Percentiles rank a stretch among this genome's conserved stretches.
Evolutionary conservation across 805 yeast genomes (phyloP).

Genomic region (Ogataea allantospora): DNA sequence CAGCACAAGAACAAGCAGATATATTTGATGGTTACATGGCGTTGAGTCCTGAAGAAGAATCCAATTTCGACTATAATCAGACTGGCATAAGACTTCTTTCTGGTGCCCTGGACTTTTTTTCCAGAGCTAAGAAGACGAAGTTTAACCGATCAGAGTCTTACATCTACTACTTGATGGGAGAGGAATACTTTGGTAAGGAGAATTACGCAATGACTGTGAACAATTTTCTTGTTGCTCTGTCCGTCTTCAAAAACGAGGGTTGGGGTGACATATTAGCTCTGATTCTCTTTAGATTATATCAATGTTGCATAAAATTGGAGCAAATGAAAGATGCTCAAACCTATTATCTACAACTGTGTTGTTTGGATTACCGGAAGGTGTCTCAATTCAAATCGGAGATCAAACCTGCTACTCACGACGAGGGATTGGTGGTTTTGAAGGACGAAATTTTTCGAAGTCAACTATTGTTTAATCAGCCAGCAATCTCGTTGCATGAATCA

Average conservation of each 20-base stretch:
- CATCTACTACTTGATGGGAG: slow-evolving; percentile 51
- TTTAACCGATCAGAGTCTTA: slow-evolving; percentile 42
- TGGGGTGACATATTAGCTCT: slow-evolving; percentile 39
- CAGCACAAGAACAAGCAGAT: slow-evolving; percentile 13
- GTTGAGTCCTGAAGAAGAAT: slow-evolving; percentile 25
- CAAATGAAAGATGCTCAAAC: slow-evolving; percentile 34
- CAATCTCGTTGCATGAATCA: slow-evolving; percentile 22
- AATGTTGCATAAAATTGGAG: slow-evolving; percentile 36
- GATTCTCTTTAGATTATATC: slow-evolving; percentile 38
- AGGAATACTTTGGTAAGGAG: slow-evolving; percentile 35
- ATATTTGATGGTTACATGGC: slow-evolving; percentile 30
- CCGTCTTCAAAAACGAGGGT: slow-evolving; percentile 37
- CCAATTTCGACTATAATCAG: slow-evolving; percentile 18
- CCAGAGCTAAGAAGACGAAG: slow-evolving; percentile 33
- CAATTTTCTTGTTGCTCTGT: slow-evolving; percentile 39
- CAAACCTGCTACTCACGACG: slow-evolving; percentile 7
- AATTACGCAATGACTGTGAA: slow-evolving; percentile 43
- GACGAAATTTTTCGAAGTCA: slow-evolving; percentile 21
- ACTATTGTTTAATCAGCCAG: slow-evolving; percentile 18
- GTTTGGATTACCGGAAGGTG: slow-evolving; percentile 20
- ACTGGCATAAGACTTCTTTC: slow-evolving; percentile 32
- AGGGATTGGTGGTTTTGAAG: slow-evolving; percentile 15
- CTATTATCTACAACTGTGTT: slow-evolving; percentile 34
- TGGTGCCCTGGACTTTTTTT: slow-evolving; percentile 38
- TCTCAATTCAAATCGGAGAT: slow-evolving; percentile 4